Evolutionary conservation across 1,139 yeast species (phyloP).

Genomic region (Arxiozyma slooffiae): DNA sequence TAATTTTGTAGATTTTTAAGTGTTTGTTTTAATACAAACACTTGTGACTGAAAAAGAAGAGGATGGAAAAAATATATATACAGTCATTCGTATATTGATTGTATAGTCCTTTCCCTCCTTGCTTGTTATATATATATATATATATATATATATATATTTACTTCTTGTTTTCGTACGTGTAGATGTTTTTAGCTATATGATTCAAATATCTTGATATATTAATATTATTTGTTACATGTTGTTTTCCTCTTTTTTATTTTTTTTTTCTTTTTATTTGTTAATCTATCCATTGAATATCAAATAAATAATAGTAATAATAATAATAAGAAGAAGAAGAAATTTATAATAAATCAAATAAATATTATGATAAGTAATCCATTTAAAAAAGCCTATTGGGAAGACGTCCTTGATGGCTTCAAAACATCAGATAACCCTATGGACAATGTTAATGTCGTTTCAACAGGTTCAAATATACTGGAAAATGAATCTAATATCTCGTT

Average conservation of each 20-base stretch:
- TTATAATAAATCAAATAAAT: background rate
- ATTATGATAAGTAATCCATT: conserved; percentile 12
- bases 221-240: no score
- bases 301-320: no score
- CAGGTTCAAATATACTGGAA: background rate
- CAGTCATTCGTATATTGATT: background rate
- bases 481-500: background rate
- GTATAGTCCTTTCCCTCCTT: no score
- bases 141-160: no score
- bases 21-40: no score
- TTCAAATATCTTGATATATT: background rate
- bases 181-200: no score
- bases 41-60: no score
- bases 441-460: background rate
- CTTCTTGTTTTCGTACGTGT: background rate
- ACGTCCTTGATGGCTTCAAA: conserved; percentile 16
- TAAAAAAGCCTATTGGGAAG: conserved; percentile 16
- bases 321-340: no score
- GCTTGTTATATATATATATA: no score
- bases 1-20: no score
- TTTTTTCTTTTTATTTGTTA: background rate
- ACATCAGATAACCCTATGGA: conserved; percentile 4
- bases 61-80: no score
- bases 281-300: no score
- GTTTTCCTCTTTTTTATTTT: background rate